Conservation (phyloP, 116 monocot species). For the Zostera marina region DNA sequence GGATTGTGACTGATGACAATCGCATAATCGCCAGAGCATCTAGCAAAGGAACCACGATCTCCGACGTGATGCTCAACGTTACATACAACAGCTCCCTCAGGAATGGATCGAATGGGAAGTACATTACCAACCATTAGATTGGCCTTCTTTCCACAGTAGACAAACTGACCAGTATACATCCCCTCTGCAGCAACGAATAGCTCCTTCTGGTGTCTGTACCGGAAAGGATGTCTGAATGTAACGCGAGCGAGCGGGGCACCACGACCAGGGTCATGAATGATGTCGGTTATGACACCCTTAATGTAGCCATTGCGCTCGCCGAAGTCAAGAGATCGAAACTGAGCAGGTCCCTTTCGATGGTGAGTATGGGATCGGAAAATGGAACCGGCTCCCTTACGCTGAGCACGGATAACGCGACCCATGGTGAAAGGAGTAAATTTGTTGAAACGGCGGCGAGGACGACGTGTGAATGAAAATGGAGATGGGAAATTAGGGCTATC, state of each 20-base stretch:
- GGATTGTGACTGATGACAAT: constrained; percentile 60
- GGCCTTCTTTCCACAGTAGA: constrained; percentile 30
- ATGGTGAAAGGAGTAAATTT: background rate
- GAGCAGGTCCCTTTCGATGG: constrained; percentile 58
- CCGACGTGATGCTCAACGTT: constrained; percentile 48
- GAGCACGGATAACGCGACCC: constrained; percentile 55
- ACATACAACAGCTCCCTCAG: constrained; percentile 39
- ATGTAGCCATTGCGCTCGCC: constrained; percentile 67
- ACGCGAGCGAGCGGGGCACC: constrained; percentile 33
- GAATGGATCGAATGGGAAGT: constrained; percentile 40
- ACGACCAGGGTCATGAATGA: constrained; percentile 34
- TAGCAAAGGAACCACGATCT: constrained; percentile 43
- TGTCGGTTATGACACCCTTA: constrained; percentile 48
- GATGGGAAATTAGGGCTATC: constrained; percentile 1
- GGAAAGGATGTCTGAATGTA: constrained; percentile 56
- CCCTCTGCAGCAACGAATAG: constrained; percentile 61
- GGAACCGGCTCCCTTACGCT: constrained; percentile 56
- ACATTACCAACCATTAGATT: constrained; percentile 29
- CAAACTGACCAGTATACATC: constrained; percentile 40
- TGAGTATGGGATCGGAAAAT: constrained; percentile 58
- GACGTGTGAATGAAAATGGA: background rate
- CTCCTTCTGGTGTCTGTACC: constrained; percentile 71
- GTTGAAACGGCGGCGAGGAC: background rate
- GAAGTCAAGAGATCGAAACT: constrained; percentile 36
- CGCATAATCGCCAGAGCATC: constrained; percentile 51